Evolutionary conservation across 2,329 filamentous ascomycete species (phyloP), one percentile per base, ranked within the genome.

Genomic region (Triangularia verruculosa): DNA sequence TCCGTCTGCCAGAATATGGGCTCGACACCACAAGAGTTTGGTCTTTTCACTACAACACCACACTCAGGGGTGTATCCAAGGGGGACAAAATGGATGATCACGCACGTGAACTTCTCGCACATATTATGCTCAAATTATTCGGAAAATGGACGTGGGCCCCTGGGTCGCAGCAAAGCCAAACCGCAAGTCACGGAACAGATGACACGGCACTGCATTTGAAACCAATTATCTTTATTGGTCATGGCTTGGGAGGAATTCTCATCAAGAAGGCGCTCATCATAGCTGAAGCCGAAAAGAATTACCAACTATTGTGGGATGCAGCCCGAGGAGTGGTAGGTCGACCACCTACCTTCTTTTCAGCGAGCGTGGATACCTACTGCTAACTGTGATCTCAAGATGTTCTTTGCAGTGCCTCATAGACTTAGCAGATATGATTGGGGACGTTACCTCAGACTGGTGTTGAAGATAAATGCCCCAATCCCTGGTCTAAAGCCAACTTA

Each of bases 161-260:
- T 2, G 17, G 12, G 4, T 9, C 24, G 8, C 4, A 22, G 43
- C 12, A 20, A 22, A 20, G 15, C 12, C 3, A 34, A 15, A 53
- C 28, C 4, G 28, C 28, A 30, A 30, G 28, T 5, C 28, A 30
- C n/a, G n/a, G n/a, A n/a, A n/a, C n/a, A n/a, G n/a, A n/a, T n/a
- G n/a, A n/a, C n/a, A n/a, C n/a, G 28, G 2, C 32, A n/a, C 13
- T 39, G 17, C 13, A 28, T 20, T 22, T 59, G 22, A 59, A 51
- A 20, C 62, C 62, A 39, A 61, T 64, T 13, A 39, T 64, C 43
- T 64, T 61, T 32, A 43, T 64, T 8, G 62, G 62, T 22, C 62
- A 64, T 30, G 61, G 62, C 27, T 34, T 64, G 5, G 62, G 62
- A 2, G 62, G 62, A 2, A 53, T 61, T 43, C 3, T 64, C 3